Evolutionary conservation across 805 yeast species (phyloP).

Genomic region (Kodamaea lidongshanica): DNA sequence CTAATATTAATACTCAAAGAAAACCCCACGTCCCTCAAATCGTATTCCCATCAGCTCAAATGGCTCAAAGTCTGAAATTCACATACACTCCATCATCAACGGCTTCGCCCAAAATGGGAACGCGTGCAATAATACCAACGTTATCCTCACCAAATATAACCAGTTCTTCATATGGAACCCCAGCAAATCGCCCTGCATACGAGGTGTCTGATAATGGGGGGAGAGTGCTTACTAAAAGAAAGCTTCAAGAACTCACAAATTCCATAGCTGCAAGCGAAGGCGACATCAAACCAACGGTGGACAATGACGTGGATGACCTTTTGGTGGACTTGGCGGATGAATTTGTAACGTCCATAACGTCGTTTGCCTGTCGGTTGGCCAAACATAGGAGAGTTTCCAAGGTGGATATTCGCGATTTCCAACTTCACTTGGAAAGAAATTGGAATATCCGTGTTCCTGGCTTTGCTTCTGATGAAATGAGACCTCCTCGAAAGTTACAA

Average conservation of each 20-base stretch:
- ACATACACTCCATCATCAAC: constrained; percentile 3
- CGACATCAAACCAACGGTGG: constrained; percentile 22
- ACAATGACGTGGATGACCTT: constrained; percentile 24
- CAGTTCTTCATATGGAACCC: constrained; percentile 3
- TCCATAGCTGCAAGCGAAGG: constrained; percentile 25
- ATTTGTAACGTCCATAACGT: constrained; percentile 22
- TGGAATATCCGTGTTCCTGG: constrained; percentile 26
- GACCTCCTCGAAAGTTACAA: constrained; percentile 21
- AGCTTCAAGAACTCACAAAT: constrained; percentile 22
- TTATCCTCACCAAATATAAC: constrained; percentile 4
- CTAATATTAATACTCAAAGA: no score
- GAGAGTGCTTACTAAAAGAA: constrained; percentile 22
- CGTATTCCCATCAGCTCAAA: no score
- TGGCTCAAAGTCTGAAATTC: no score
- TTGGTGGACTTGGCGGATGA: constrained; percentile 25
- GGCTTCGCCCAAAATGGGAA: constrained; percentile 3
- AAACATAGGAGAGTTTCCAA: constrained; percentile 24
- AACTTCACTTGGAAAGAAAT: constrained; percentile 23
- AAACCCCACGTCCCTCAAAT: no score
- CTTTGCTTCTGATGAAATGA: constrained; percentile 20
- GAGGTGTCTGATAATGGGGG: constrained; percentile 23
- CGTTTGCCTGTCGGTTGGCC: constrained; percentile 25
- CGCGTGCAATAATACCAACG: constrained; percentile 5
- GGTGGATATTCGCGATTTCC: constrained; percentile 23
- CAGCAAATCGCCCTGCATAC: constrained; percentile 4